Percentiles rank a stretch among this genome's conserved stretches.
Conservation (phyloP, 1,284 basidiomycete species). For the Cryptococcus floricola region DNA sequence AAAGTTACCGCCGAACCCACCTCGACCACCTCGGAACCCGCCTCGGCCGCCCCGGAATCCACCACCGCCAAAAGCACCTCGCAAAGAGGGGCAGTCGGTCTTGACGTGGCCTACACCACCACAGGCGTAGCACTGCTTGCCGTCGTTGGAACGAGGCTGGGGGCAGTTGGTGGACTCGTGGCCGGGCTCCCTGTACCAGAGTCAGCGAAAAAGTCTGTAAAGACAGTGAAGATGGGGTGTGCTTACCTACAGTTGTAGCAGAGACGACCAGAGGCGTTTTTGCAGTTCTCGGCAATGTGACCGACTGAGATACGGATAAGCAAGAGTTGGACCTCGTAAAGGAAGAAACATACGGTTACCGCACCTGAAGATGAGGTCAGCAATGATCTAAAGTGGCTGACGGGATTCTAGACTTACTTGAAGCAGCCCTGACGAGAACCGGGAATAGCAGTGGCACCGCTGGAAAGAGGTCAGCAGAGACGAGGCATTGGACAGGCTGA, state of each 20-base stretch:
- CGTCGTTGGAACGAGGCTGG: constrained; percentile 67
- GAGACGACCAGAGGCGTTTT: constrained; percentile 69
- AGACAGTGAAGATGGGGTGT: not conserved
- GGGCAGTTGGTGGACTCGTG: constrained; percentile 86
- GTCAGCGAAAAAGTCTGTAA: not conserved
- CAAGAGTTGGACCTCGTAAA: not conserved
- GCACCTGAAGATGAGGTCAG: constrained; percentile 17
- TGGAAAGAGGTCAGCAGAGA: constrained; percentile 5
- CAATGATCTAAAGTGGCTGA: not conserved
- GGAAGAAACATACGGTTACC: constrained; percentile 35
- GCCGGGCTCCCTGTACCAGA: constrained; percentile 59
- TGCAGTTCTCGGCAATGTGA: constrained; percentile 84
- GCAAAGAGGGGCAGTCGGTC: constrained; percentile 79
- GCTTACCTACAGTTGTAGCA: constrained; percentile 78
- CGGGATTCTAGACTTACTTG: constrained; percentile 33
- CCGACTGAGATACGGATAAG: constrained; percentile 56
- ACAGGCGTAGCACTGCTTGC: constrained; percentile 77
- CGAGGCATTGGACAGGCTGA: not conserved
- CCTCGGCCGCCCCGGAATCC: constrained; percentile 19
- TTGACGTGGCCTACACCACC: constrained; percentile 59
- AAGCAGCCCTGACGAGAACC: constrained; percentile 48
- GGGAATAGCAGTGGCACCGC: constrained; percentile 37
- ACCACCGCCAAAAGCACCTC: constrained; percentile 49
- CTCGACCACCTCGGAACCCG: no score
- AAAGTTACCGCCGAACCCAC: constrained; percentile 12